phyloP scores from a whole-genome alignment of 495 filamentous ascomycete species.

The Daldinia vernicosa region DNA sequence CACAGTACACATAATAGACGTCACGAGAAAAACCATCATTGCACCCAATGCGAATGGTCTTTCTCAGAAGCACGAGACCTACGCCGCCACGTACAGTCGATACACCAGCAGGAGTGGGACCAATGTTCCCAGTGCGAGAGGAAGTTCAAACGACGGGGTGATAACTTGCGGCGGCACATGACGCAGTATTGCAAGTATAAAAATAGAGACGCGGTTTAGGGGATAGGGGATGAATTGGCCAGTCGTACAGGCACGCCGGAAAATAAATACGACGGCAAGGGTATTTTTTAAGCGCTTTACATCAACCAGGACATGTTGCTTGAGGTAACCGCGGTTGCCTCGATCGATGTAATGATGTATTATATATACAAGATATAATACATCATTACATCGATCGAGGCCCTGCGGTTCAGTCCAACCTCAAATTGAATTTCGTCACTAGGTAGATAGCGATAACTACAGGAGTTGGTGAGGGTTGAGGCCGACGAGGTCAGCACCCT shows the following conservation, averaged over 20 bases:
- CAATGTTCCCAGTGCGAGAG: slow-evolving; percentile 19
- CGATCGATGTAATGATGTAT: background rate
- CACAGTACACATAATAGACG: slow-evolving; percentile 3
- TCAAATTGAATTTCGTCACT: too few species aligned
- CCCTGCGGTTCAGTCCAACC: background rate
- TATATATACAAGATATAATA: background rate
- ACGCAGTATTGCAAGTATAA: slow-evolving; percentile 14
- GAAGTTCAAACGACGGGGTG: slow-evolving; percentile 6
- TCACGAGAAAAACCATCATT: slow-evolving; percentile 15
- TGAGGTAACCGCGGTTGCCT: background rate
- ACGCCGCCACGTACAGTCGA: slow-evolving; percentile 22
- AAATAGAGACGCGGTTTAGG: background rate
- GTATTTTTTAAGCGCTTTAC: background rate
- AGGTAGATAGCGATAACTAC: background rate
- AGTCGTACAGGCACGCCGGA: background rate
- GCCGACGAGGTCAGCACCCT: background rate
- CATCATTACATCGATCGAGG: background rate
- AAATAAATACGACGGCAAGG: background rate
- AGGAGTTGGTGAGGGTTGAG: background rate
- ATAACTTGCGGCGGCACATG: slow-evolving; percentile 29
- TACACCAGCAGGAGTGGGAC: slow-evolving; percentile 10
- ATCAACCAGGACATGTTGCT: background rate
- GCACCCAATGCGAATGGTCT: slow-evolving; percentile 7
- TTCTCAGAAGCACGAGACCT: slow-evolving; percentile 27
- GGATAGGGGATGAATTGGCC: background rate